Base-by-base conservation (phyloP, 352 stramenopile species). In the Sclerospora graminicola region DNA sequence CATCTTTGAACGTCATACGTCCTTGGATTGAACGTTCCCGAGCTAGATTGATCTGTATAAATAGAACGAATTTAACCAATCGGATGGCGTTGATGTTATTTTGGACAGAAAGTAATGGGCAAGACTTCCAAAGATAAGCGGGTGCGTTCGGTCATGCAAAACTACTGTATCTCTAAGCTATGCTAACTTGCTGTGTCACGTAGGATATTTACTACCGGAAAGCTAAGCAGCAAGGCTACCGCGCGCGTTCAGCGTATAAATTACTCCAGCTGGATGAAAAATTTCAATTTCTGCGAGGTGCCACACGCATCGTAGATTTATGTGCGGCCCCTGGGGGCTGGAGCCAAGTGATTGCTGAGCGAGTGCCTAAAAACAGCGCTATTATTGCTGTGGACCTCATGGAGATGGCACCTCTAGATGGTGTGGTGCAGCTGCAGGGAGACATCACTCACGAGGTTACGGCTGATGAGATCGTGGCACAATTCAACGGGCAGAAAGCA, bases 251-350 rank as follows among this genome's bases (percentile, higher is more conserved):
- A 26, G 96, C 96, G 4, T 99, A 98, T 73, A 99, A 99, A 55
- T 65, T 99, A 14, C 57, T 99, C 8, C 96, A 99, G 56, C 69
- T 99, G 9, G 96, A 99, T 63, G 95, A 98, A 47, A 95, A 97
- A 38, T 99, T 98, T 63, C 66, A 95, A 34, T 62, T 99, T 0
- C 92, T 99, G 28, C 42, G 76, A 15, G 62, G 69, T 65, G 86
- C 95, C 30, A 82, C 56, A 8, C 81, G 81, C 24, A 69, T 89
- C 16, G 82, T 93, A 24, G 82, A 93, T 51, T 50, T 93, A 30
- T 93, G 82, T 26, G 78, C 82, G 1, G 82, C 82, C 5, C 81
- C 82, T n/a, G 82, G 82, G 5, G 77, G 82, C 4, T 93, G 82
- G 82, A 89, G 76, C 49, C 78, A 93, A 48, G 82, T 92, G 48